Evolutionary conservation across 139 green algal species (phyloP).

Genomic region (Volvox reticuliferus): DNA sequence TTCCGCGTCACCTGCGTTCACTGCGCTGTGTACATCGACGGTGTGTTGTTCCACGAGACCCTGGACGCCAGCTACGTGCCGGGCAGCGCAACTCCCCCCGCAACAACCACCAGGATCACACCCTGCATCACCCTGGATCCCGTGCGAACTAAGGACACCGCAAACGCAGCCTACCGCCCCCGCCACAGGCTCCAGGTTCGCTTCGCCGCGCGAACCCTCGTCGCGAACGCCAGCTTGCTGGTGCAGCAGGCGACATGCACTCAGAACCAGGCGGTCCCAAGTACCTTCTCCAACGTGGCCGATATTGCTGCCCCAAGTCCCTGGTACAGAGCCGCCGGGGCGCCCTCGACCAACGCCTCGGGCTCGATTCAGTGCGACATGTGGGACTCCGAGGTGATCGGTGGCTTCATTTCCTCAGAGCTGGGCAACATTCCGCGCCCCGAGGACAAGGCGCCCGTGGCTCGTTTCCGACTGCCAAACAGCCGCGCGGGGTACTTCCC

Average conservation of each 20-base stretch:
- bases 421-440: not conserved
- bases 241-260: not conserved
- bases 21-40: not conserved
- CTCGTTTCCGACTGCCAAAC: not conserved
- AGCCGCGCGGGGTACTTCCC: not conserved
- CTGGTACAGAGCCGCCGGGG: not conserved
- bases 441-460: not conserved
- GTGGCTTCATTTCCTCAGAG: not conserved
- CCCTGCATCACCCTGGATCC: not conserved
- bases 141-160: not conserved
- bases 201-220: not conserved
- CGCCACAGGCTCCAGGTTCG: not conserved
- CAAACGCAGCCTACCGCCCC: not conserved
- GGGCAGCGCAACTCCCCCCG: not conserved
- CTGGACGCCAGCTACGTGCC: not conserved
- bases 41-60: not conserved
- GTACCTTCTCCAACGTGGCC: not conserved
- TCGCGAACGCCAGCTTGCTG: not conserved
- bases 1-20: slow-evolving; percentile 3
- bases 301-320: not conserved
- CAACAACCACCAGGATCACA: not conserved
- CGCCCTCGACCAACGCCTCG: not conserved
- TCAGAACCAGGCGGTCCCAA: not conserved
- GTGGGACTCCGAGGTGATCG: not conserved
- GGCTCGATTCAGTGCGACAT: not conserved